Percentiles rank a stretch among this genome's conserved stretches.
Evolutionary conservation across 495 filamentous ascomycete species (phyloP).

Genomic region (Tuber aestivum): DNA sequence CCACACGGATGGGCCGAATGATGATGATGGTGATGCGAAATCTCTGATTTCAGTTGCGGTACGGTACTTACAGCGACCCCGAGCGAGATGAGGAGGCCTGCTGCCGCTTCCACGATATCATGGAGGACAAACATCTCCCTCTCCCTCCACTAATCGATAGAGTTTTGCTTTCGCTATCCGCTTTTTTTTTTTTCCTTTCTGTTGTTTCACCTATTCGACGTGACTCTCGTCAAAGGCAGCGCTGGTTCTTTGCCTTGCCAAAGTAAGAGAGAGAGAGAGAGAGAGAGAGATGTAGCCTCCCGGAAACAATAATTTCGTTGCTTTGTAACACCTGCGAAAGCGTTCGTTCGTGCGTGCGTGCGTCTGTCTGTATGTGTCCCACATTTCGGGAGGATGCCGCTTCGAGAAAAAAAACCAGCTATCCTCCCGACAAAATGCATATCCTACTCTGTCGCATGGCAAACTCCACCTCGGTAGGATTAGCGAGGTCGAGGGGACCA

Average conservation of each 20-base stretch:
- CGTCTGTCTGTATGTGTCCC: not conserved
- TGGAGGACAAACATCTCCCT: constrained; percentile 2
- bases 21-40: constrained; percentile 1
- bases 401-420: not conserved
- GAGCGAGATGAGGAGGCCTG: not conserved
- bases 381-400: not conserved
- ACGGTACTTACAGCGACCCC: not conserved
- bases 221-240: not conserved
- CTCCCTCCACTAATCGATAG: not conserved
- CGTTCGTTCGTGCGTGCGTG: not conserved
- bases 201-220: not conserved
- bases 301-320: not conserved
- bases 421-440: constrained; percentile 1
- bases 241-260: not conserved
- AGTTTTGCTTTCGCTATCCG: not conserved
- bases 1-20: not conserved
- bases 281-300: not conserved
- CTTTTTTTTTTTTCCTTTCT: not conserved
- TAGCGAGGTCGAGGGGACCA: not conserved
- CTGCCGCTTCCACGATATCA: not conserved
- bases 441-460: not conserved
- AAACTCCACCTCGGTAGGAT: constrained; percentile 2
- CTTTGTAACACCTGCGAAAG: not conserved
- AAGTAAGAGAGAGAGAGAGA: not conserved
- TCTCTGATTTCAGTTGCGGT: not conserved